Base-by-base conservation (phyloP, 768 basidiomycete genomes). In the Boletus subparvulus region DNA sequence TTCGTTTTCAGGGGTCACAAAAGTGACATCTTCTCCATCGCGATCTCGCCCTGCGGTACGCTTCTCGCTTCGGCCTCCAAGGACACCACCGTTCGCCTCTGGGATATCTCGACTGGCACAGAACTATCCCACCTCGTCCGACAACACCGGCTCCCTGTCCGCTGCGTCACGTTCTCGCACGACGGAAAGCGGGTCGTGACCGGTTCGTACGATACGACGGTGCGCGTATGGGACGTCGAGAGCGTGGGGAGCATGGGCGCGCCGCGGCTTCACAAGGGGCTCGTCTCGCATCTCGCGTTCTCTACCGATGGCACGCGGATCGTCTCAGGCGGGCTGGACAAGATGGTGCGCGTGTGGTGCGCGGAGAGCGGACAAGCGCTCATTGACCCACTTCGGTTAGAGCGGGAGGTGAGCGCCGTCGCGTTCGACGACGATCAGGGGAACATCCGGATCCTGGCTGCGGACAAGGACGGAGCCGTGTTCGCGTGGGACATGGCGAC, bases 171-270 rank as follows among this genome's bases (percentile, higher is more conserved):
- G 14, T 73, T 74, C 45, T 64, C 72, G 9, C 60, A 43, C 14
- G 63, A 73, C 32, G 68, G 71, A 1, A 56, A 58, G 49, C 64
- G 63, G 14, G 55, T 73, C 19, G 59, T 73, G 36, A 73, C 73
- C 11, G 64, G 66, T 1, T 66, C 64, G 1, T 35, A 54, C 1
- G 71, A 73, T 14, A 41, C 52, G 41, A 68, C 59, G 6, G 63
- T 74, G 32, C 71, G 69, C 35, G 60, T 73, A 4, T 74, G 71
- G 71, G 69, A 74, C 48, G 45, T 64, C 1, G 64, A 68, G 45
- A 66, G 70, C 12, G 63, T 57, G 4, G 69, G 68, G 26, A 67
- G 66, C 30, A 66, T 74, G 53, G 66, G 56, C 9, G 60, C 50
- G n/a, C 21, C 52, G 9, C 56, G 62, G 0, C 61, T 65, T 0